Conservation (phyloP, 139 green algal species). For the Chlorella sp. region DNA sequence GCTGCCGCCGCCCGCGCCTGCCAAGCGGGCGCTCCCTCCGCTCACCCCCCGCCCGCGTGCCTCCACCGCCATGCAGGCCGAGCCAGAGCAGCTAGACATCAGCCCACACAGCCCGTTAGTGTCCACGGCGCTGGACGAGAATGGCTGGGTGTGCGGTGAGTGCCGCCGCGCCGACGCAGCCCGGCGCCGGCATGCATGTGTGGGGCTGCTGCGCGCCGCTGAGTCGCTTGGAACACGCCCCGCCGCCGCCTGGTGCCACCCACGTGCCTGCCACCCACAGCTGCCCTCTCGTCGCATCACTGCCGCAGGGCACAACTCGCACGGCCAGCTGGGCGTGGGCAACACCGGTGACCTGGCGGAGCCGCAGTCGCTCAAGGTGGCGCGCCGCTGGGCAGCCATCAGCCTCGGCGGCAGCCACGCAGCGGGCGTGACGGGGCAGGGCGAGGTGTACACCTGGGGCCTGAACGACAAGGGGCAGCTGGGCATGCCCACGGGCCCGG, state of each 20-base stretch:
- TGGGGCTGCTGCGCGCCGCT: background rate
- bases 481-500: conserved; percentile 47
- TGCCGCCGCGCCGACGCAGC: no score
- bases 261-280: no score
- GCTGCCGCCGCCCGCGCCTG: background rate
- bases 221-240: no score
- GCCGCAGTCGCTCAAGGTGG: conserved; percentile 68
- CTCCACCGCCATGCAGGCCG: conserved; percentile 5
- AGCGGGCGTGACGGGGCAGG: conserved; percentile 69
- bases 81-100: conserved; percentile 46
- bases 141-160: conserved; percentile 87
- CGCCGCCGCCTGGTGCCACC: no score
- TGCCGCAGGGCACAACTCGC: conserved; percentile 42
- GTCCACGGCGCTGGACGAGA: conserved; percentile 77
- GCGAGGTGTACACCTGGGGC: conserved; percentile 87
- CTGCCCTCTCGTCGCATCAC: background rate
- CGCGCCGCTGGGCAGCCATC: conserved; percentile 75
- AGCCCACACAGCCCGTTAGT: conserved; percentile 77
- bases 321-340: conserved; percentile 61
- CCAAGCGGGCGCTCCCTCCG: background rate
- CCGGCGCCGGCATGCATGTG: background rate
- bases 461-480: conserved; percentile 72
- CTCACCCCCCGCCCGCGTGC: background rate
- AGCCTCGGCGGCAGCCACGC: conserved; percentile 74
- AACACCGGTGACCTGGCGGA: conserved; percentile 47